Base-by-base conservation (phyloP, 495 filamentous ascomycete species). In the Penicillium daleae region DNA sequence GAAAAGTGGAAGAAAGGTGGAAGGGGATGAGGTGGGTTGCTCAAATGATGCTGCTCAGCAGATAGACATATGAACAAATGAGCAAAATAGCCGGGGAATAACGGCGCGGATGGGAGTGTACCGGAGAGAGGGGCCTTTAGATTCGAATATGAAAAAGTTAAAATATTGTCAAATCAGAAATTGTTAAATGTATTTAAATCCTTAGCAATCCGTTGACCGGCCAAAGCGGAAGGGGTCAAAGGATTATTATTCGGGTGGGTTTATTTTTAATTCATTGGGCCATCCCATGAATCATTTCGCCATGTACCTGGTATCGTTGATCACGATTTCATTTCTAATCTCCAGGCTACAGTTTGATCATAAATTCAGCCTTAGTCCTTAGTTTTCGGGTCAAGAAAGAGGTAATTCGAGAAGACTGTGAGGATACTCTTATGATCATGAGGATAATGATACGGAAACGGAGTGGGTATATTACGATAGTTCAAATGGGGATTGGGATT, bases 41-140 rank as follows among this genome's bases (percentile, higher is more conserved):
- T 63, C 60, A 66, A 62, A 56, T 58, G 39, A 61, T 56, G 53
- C 46, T 39, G n/a, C 6, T n/a, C n/a, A n/a, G n/a, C 46, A 5
- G 19, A 19, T n/a, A n/a, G n/a, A n/a, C n/a, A n/a, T n/a, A n/a
- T n/a, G n/a, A n/a, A n/a, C n/a, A n/a, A n/a, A n/a, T n/a, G n/a
- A n/a, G n/a, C n/a, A n/a, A n/a, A n/a, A n/a, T n/a, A n/a, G 17
- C 8, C 6, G 17, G 66, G 63, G 59, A 65, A 71, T 66, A 71
- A 71, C 66, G 66, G 69, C 58, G 66, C 63, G 68, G 57, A 67
- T 64, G 42, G 62, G 60, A 70, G 64, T 56, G 62, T 64, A 61
- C 40, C 51, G 46, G 35, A 35, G 29, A 31, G 32, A 15, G 49
- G 49, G 49, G 26, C 6, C 9, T 51, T 51, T 27, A 51, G 48